phyloP scores from a whole-genome alignment of 2,329 filamentous ascomycete genomes.

The Xylariaceae sp. region DNA sequence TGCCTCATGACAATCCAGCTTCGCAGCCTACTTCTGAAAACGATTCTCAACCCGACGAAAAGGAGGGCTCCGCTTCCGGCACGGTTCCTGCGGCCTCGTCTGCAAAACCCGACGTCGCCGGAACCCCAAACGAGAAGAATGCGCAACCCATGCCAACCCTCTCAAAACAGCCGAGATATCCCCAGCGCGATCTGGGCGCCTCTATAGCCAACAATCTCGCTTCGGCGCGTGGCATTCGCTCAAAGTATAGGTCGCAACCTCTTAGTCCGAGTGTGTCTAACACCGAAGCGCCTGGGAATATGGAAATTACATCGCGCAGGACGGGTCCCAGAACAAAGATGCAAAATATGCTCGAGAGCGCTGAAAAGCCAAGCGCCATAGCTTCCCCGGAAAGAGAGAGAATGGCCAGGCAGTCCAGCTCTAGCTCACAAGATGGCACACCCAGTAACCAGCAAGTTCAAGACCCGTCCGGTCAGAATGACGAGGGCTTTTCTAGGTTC shows the following conservation, averaged over 20 bases:
- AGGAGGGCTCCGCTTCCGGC: conserved; percentile 32
- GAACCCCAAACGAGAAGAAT: conserved; percentile 26
- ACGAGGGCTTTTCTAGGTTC: conserved; percentile 87
- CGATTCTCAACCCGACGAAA: conserved; percentile 42
- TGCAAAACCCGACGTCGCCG: conserved; percentile 26
- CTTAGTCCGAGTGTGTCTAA: conserved; percentile 73
- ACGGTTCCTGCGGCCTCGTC: conserved; percentile 30
- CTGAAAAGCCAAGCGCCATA: conserved; percentile 57
- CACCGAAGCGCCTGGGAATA: conserved; percentile 71
- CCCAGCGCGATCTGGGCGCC: conserved; percentile 71
- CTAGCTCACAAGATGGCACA: conserved; percentile 29
- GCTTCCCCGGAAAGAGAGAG: conserved; percentile 44
- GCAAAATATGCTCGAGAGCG: conserved; percentile 58
- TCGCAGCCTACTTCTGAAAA: conserved; percentile 42
- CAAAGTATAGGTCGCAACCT: conserved; percentile 66
- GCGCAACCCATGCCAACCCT: conserved; percentile 39
- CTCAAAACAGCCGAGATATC: conserved; percentile 51
- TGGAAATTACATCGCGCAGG: conserved; percentile 59
- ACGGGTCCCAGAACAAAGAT: conserved; percentile 56
- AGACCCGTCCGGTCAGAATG: conserved; percentile 42
- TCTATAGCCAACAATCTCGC: conserved; percentile 90
- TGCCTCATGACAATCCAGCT: conserved; percentile 60
- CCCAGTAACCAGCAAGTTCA: conserved; percentile 35
- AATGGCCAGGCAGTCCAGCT: conserved; percentile 25
- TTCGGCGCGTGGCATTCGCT: conserved; percentile 78